Evolutionary conservation across 148 eudicot genomes (phyloP).

Genomic region (Rhododendron mucronatum): DNA sequence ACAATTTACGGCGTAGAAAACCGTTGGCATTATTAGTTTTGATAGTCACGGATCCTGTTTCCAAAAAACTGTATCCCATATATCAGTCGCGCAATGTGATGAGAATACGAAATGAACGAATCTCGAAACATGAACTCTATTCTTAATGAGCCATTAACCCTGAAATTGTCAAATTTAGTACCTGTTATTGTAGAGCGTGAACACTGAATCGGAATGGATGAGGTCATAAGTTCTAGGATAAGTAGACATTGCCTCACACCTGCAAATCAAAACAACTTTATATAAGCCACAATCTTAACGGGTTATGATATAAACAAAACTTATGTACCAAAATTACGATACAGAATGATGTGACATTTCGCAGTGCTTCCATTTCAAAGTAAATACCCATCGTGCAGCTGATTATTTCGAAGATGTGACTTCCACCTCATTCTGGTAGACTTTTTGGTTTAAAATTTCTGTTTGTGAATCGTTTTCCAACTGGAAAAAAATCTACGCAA

Average conservation of each 20-base stretch:
- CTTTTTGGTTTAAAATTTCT: not conserved
- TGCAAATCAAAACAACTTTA: conserved; percentile 15
- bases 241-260: conserved; percentile 87
- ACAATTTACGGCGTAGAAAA: not conserved
- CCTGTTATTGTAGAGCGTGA: conserved; percentile 59
- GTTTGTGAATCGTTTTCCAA: not conserved
- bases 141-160: not conserved
- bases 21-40: not conserved
- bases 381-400: not conserved
- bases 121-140: not conserved
- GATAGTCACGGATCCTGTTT: not conserved
- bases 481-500: not conserved
- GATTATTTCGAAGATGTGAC: not conserved
- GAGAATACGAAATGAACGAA: not conserved
- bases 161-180: not conserved
- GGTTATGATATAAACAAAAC: not conserved
- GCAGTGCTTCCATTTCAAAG: not conserved
- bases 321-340: not conserved
- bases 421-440: not conserved
- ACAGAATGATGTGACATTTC: not conserved
- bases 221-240: conserved; percentile 75
- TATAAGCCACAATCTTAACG: not conserved
- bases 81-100: not conserved
- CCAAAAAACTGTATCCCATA: not conserved
- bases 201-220: conserved; percentile 63